Percentiles rank a stretch among this genome's conserved stretches.
phyloP scores from a whole-genome alignment of 2,329 filamentous ascomycete species.

The Pseudogymnoascus sp. region DNA sequence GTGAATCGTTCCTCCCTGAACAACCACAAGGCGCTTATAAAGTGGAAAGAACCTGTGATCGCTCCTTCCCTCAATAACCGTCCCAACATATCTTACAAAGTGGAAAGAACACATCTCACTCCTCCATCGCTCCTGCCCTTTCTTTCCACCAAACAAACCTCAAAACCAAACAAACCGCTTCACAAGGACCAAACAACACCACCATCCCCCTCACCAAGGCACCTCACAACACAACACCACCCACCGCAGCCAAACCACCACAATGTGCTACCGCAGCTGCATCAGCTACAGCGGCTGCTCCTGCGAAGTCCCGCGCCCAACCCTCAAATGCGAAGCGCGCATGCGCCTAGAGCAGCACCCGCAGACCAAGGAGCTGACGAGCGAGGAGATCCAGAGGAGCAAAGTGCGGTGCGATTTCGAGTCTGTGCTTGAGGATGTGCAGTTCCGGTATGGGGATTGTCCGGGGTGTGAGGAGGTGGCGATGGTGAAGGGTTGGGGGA shows the following conservation, averaged over 20 bases:
- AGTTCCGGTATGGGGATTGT: background rate
- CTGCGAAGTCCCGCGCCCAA: background rate
- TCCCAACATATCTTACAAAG: background rate
- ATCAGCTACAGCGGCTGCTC: background rate
- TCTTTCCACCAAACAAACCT: background rate
- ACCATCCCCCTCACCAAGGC: background rate
- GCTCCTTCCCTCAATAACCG: background rate
- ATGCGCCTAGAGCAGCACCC: background rate
- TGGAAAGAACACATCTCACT: background rate
- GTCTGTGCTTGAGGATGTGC: background rate
- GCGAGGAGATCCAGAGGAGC: background rate
- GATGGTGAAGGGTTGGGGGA: background rate
- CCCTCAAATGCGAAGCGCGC: background rate
- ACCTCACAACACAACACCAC: background rate
- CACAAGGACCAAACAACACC: background rate
- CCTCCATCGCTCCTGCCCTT: background rate
- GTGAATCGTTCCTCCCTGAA: background rate
- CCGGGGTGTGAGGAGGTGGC: background rate
- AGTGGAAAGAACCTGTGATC: background rate
- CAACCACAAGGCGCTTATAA: background rate
- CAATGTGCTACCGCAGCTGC: conserved; percentile 1
- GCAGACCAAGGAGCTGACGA: background rate
- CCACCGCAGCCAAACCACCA: background rate
- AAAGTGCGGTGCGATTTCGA: background rate
- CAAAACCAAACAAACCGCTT: background rate